Base-by-base conservation (phyloP, 148 eudicot genomes). In the Chenopodium berlandieri region DNA sequence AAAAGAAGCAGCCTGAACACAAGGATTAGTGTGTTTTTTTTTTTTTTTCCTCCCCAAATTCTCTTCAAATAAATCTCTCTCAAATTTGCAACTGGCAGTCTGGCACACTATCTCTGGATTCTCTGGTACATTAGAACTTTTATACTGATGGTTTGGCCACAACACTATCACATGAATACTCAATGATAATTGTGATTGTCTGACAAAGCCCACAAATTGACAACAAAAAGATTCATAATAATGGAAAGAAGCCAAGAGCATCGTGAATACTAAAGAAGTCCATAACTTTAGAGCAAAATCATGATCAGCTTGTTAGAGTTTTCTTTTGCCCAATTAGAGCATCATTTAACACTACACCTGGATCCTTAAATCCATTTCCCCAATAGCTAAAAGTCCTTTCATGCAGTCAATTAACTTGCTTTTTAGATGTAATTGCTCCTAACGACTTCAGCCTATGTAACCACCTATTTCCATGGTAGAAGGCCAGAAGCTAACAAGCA, bases 201-300 rank as follows among this genome's bases (percentile, higher is more conserved):
- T 2, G 62, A 22, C 54, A 56, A 56, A 56, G 20, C 22, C 62
- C 62, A 56, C 19, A 56, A 17, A 56, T 56, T 56, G 62, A 56
- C 62, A 5, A 56, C 62, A 12, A 9, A 9, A 25, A 65, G 9
- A 8, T 25, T 23, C 20, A 30, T 20, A 31, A 37, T 2, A 67
- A 25, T 68, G 31, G 23, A 68, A 68, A 44, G 72, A 32, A 68
- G 4, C 72, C 72, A 66, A 66, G 72, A 68, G 16, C 72, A 68
- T 13, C 16, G 22, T 56, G 4, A 30, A 66, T 68, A 31, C 46
- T 70, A 34, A 40, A 70, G 40, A 25, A 37, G 50, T 32, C 40
- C 12, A 70, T 37, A 37, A 11, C 73, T 34, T 34, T 34, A 70
- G 14, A 17, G 22, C 11, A 68, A 68, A 32, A 31, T 70, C 73